A percentile compares a stretch with the other conserved stretches of the same genome.
These are phyloP conservation scores for Hydnum rufescens DNA, from an alignment of 768 basidiomycete genomes.

Conservation along the genomic window DNA sequence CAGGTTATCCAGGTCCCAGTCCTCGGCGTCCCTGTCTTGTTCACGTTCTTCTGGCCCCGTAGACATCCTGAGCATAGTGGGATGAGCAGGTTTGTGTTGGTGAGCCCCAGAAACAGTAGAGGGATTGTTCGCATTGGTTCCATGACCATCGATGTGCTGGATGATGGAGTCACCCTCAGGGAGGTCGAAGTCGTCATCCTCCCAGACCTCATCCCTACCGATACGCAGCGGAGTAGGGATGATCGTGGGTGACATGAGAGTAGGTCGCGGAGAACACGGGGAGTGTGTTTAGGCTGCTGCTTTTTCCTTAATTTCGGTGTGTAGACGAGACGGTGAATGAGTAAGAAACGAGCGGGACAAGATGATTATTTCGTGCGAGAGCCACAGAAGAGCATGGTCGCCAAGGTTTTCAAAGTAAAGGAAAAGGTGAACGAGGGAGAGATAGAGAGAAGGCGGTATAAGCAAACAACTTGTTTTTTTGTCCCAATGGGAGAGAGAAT, in stretches of 20 bases:
- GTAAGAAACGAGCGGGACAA: too few relatives aligned
- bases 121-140: background rate
- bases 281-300: too few relatives aligned
- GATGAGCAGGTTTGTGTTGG: background rate
- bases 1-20: background rate
- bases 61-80: background rate
- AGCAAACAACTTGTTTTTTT: too few relatives aligned
- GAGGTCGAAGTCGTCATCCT: conserved; percentile 71
- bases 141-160: conserved; percentile 29
- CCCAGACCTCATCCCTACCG: conserved; percentile 51
- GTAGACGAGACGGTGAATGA: too few relatives aligned
- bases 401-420: too few relatives aligned
- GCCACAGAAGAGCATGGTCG: too few relatives aligned
- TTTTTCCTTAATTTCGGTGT: too few relatives aligned
- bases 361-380: too few relatives aligned
- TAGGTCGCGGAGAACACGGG: too few relatives aligned
- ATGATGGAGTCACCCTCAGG: conserved; percentile 40
- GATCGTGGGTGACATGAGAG: background rate
- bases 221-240: background rate
- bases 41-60: conserved; percentile 5
- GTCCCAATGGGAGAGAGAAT: too few relatives aligned
- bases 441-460: too few relatives aligned
- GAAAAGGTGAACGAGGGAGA: too few relatives aligned
- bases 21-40: conserved; percentile 9
- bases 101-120: background rate